These are phyloP conservation scores for Phytophthora macrochlamydospora DNA, from an alignment of 352 stramenopile species.

Conservation along the genomic window DNA sequence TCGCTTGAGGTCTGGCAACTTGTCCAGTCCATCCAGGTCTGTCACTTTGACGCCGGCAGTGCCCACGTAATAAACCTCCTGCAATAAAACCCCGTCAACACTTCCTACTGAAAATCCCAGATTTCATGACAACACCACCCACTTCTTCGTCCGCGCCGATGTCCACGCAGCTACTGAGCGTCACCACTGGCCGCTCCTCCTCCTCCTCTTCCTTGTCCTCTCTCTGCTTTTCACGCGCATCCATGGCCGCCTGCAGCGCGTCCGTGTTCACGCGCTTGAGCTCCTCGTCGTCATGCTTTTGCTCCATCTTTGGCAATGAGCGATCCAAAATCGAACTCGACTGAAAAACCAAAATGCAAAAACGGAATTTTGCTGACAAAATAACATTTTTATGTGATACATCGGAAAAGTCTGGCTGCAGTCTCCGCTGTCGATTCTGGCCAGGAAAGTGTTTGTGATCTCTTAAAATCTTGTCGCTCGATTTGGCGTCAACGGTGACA, in stretches of 20 bases:
- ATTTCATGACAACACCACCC: not conserved
- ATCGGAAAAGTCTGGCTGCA: too few species aligned
- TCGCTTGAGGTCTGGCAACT: slow-evolving; percentile 56
- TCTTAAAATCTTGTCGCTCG: too few species aligned
- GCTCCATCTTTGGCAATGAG: not conserved
- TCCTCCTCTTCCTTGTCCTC: slow-evolving; percentile 11
- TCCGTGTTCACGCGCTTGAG: slow-evolving; percentile 46
- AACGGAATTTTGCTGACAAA: too few species aligned
- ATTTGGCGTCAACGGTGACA: too few species aligned
- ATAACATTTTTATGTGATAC: too few species aligned
- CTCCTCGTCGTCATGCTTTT: not conserved
- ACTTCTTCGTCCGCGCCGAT: slow-evolving; percentile 50
- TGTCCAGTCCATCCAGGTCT: slow-evolving; percentile 61
- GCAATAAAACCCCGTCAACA: not conserved
- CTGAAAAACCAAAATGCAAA: not conserved
- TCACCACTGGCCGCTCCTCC: slow-evolving; percentile 18
- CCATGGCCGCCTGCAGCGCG: slow-evolving; percentile 37
- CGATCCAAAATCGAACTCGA: not conserved
- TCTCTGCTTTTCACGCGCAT: slow-evolving; percentile 26
- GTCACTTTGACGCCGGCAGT: slow-evolving; percentile 83
- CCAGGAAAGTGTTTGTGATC: too few species aligned
- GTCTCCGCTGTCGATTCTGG: too few species aligned
- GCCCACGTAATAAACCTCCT: slow-evolving; percentile 87
- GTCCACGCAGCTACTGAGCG: slow-evolving; percentile 82
- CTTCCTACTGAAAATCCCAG: too few species aligned